Conservation (phyloP, 352 stramenopile genomes). For the Phytopythium oedochilum region DNA sequence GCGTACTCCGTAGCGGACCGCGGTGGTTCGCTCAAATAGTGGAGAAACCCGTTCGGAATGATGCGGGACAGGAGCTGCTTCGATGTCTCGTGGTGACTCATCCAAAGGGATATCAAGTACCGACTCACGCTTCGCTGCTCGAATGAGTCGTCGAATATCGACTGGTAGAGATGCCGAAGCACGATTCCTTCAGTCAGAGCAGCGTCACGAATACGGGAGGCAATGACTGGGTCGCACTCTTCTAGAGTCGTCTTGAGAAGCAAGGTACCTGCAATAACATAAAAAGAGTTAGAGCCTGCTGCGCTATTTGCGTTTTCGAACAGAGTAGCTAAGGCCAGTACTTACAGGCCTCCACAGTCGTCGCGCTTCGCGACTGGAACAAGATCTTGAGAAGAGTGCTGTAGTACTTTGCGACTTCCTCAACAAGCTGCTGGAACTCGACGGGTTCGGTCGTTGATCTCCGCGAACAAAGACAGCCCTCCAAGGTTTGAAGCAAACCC, state of each 20-base stretch:
- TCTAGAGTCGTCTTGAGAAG: constrained; percentile 90
- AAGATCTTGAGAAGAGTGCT: constrained; percentile 81
- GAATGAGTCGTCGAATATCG: constrained; percentile 90
- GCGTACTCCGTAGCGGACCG: constrained; percentile 75
- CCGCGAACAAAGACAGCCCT: constrained; percentile 87
- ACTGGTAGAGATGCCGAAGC: constrained; percentile 91
- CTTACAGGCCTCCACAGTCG: constrained; percentile 78
- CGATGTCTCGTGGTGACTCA: constrained; percentile 86
- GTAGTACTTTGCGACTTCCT: constrained; percentile 72
- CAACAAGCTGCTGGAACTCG: constrained; percentile 62
- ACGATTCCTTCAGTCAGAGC: constrained; percentile 92
- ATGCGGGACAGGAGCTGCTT: constrained; percentile 90
- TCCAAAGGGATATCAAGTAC: constrained; percentile 95
- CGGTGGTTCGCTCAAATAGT: constrained; percentile 82
- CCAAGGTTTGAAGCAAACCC: constrained; percentile 88
- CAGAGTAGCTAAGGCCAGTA: constrained; percentile 4
- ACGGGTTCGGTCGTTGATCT: constrained; percentile 78
- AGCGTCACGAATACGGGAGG: constrained; percentile 85
- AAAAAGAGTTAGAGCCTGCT: neutral
- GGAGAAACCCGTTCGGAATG: constrained; percentile 87
- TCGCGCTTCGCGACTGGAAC: constrained; percentile 87
- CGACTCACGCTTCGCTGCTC: constrained; percentile 91
- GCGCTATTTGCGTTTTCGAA: too few relatives aligned
- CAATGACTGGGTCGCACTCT: constrained; percentile 79
- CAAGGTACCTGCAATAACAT: constrained; percentile 66